A percentile compares a stretch with the other conserved stretches of the same genome.
These are phyloP conservation scores for Croton laevigatus DNA, from an alignment of 441 rosid genomes.

Conservation along the genomic window DNA sequence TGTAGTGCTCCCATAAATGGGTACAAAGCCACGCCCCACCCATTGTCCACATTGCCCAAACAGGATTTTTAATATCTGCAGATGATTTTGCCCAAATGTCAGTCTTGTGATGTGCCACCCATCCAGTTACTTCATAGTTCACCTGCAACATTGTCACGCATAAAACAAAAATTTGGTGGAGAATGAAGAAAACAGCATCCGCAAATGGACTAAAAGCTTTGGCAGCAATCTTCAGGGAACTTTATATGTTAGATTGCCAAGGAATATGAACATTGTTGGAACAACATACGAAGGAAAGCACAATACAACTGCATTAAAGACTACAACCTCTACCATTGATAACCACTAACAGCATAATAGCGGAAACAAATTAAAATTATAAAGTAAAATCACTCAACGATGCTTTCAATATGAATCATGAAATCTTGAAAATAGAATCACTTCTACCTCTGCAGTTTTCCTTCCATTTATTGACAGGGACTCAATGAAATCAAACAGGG, in stretches of 20 bases:
- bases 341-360: not conserved
- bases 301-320: not conserved
- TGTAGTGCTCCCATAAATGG: constrained; percentile 76
- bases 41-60: constrained; percentile 67
- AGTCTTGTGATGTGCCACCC: constrained; percentile 62
- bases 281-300: not conserved
- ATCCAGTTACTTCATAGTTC: constrained; percentile 56
- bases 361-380: not conserved
- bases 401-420: constrained; percentile 1
- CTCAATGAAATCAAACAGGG: constrained; percentile 69
- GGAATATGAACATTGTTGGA: not conserved
- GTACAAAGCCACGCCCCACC: constrained; percentile 80
- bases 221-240: not conserved
- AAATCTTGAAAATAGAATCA: not conserved
- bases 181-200: not conserved
- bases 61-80: constrained; percentile 38
- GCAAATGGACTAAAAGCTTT: not conserved
- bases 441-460: constrained; percentile 71
- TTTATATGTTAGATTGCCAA: not conserved
- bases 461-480: constrained; percentile 67
- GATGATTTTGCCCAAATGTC: constrained; percentile 82
- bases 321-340: not conserved
- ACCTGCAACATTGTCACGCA: constrained; percentile 35
- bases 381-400: not conserved
- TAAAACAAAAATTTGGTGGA: not conserved